A percentile compares a stretch with the other conserved stretches of the same genome.
These are phyloP conservation scores for Avena atlantica DNA, from an alignment of 176 grass and related monocot genomes.

Conservation along the genomic window DNA sequence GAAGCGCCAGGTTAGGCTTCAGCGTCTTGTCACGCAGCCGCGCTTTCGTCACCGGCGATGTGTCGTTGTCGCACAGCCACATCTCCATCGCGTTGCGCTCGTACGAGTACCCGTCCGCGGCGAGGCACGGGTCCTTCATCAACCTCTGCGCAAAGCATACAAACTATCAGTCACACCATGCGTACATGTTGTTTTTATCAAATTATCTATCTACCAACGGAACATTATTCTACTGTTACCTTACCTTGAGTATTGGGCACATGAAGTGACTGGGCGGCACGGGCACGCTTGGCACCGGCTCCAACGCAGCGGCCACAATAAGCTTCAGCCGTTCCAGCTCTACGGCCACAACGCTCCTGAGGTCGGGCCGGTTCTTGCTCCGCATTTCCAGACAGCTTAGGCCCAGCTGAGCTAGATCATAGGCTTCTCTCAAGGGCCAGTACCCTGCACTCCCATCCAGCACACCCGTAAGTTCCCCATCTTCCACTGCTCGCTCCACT, in stretches of 20 bases:
- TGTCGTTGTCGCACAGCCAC: conserved; percentile 47
- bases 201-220: not conserved
- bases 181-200: not conserved
- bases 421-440: conserved; percentile 66
- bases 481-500: conserved; percentile 44
- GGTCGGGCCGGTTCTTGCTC: conserved; percentile 61
- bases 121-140: conserved; percentile 79
- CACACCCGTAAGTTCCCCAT: conserved; percentile 38
- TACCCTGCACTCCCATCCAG: conserved; percentile 64
- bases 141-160: conserved; percentile 47
- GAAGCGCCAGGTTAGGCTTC: conserved; percentile 37
- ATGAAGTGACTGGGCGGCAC: conserved; percentile 70
- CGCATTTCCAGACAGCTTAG: conserved; percentile 75
- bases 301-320: conserved; percentile 17
- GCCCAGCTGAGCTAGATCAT: conserved; percentile 57
- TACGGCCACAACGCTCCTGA: conserved; percentile 54
- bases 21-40: conserved; percentile 42
- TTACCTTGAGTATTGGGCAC: conserved; percentile 80
- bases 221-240: not conserved
- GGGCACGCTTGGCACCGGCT: conserved; percentile 3
- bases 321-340: conserved; percentile 64
- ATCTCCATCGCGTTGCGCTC: conserved; percentile 72
- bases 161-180: not conserved
- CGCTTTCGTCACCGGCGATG: conserved; percentile 46
- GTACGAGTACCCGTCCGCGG: conserved; percentile 75